Evolutionary conservation across 495 filamentous ascomycete genomes (phyloP), one percentile per base, ranked within the genome.

Genomic region (Talaromyces stipitatus): DNA sequence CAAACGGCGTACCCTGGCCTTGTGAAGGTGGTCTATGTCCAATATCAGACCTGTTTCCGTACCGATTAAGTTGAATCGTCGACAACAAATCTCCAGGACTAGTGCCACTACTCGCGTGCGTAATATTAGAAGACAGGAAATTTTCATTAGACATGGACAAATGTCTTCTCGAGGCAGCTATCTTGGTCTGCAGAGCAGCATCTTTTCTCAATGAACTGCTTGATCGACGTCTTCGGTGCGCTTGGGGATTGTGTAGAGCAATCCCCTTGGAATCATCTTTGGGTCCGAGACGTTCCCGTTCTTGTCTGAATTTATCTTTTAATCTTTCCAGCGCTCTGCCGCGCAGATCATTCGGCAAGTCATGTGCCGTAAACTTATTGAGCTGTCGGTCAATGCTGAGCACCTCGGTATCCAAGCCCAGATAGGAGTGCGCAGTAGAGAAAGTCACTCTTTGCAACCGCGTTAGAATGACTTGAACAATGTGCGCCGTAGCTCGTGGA

Each of bases 401-500:
- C 0, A 98, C 92, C 59, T 98, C 95, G 38, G 84, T 87, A 1
- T 87, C 95, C 32, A 98, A 70, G 1, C 94, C 94, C 14, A 98
- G 84, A 64, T 98, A 98, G 7, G 90, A 86, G 71, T 96, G 90
- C 0, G 89, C 95, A 2, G 95, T 97, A 0, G 90, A 85, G 41
- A 98, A 88, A 1, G 95, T 97, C 18, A 98, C 94, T 56, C 94
- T 79, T 65, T 98, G 94, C 29, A 98, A 85, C 57, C 94, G 80
- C 2, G 94, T 97, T 27, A 98, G 69, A 53, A 98, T 97, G 26
- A 98, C 94, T 57, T 97, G 92, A 2, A 98, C 90, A 59, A 98
- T 97, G 67, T 98, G 94, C 5, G 95, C 89, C 10, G 94, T 96
- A 3, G 94, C 94, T 72, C 91, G 92, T 7, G 94, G 94, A 65